Evolutionary conservation across 2,329 filamentous ascomycete species (phyloP), one percentile per base, ranked within the genome.

Genomic region (Esteya vermicola): DNA sequence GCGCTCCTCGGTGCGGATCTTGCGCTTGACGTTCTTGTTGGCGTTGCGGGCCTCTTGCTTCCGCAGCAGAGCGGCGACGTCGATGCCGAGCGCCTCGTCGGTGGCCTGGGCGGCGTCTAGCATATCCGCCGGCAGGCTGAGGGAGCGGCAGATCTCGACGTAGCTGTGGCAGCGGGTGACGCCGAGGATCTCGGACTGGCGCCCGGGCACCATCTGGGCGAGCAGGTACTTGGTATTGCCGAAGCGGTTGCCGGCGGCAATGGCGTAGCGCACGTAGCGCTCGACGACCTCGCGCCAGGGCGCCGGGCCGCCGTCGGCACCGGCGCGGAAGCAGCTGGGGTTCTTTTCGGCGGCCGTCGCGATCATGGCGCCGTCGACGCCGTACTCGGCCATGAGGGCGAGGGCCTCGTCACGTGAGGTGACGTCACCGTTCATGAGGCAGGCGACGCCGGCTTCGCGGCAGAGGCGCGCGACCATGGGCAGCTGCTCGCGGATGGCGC

Each of bases 341-440:
- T 98, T 98, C 47, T 79, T 75, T 64, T 98, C 91, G 1, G 91
- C 91, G 4, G 85, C 73, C 4, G 85, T 91, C 9, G 91, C 91
- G 52, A 98, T 96, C 91, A 98, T 98, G 45, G 85, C 91, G 6
- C 88, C 89, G 53, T 96, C 88, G 6, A 82, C 83, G n/a, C 78
- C 80, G 54, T 74, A 95, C 55, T 94, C 81, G 21, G 72, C 52
- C 45, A 86, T 79, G 7, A 98, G 67, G 43, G 65, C 56, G 8
- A 82, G 54, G 0, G 78, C 89, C 43, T 93, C 67, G 38, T 85
- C 81, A 40, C 83, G 74, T 28, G 67, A 75, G 40, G 70, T 75
- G 0, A 98, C 86, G 52, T 98, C 91, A 36, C 91, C 91, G 54
- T 98, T 98, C 78, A 96, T 88, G 31, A 96, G 61, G 54, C 89